A percentile compares a stretch with the other conserved stretches of the same genome.
These are phyloP conservation scores for Ogataea methylovora DNA, from an alignment of 805 yeast species.

Conservation along the genomic window DNA sequence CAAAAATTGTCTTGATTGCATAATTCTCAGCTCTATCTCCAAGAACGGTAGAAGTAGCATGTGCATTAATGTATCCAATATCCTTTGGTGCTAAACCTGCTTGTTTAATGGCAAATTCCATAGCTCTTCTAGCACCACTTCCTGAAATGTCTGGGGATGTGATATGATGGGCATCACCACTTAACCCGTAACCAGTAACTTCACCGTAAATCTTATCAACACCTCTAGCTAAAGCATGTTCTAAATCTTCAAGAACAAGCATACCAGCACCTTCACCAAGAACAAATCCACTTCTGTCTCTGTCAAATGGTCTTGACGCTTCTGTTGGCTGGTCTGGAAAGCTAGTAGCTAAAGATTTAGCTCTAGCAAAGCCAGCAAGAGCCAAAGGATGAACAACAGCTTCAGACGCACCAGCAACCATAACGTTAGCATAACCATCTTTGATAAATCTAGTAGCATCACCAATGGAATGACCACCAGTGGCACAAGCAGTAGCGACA, in stretches of 20 bases:
- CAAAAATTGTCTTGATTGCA: conserved; percentile 59
- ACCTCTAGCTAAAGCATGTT: conserved; percentile 64
- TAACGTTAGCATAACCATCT: conserved; percentile 75
- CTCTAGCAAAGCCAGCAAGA: conserved; percentile 85
- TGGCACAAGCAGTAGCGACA: conserved; percentile 93
- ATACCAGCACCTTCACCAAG: conserved; percentile 91
- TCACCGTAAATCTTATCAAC: conserved; percentile 68
- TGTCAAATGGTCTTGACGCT: conserved; percentile 87
- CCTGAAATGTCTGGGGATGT: conserved; percentile 87
- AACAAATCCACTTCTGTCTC: conserved; percentile 75
- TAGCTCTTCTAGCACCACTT: conserved; percentile 76
- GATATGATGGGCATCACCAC: conserved; percentile 89
- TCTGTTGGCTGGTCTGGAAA: conserved; percentile 52
- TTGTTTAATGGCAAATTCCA: conserved; percentile 62
- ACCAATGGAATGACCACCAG: conserved; percentile 90
- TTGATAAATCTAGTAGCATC: conserved; percentile 81
- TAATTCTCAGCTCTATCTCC: conserved; percentile 86
- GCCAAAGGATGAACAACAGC: conserved; percentile 81
- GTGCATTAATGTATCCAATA: conserved; percentile 85
- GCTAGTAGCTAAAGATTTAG: conserved; percentile 65
- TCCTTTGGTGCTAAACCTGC: conserved; percentile 39
- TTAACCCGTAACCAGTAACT: conserved; percentile 78
- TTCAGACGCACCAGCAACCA: conserved; percentile 94
- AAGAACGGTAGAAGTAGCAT: conserved; percentile 85
- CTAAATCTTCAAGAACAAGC: conserved; percentile 64